phyloP scores from a whole-genome alignment of 768 basidiomycete genomes.

The Rhodocollybia butyracea region DNA sequence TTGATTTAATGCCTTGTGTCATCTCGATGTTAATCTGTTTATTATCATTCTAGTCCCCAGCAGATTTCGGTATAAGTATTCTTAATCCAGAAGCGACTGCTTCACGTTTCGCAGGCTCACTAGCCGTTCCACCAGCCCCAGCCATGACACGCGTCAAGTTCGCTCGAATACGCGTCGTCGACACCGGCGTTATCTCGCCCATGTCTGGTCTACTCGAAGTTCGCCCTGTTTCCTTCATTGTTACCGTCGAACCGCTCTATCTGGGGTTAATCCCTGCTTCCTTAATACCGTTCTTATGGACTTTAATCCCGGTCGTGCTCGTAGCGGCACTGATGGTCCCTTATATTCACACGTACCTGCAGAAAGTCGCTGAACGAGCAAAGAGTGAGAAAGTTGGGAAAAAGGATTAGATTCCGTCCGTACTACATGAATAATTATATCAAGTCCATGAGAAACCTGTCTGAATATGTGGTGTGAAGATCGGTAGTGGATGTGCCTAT shows the following conservation, averaged over 20 bases:
- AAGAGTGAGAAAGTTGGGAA: background rate
- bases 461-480: slow-evolving; percentile 54
- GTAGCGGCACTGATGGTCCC: background rate
- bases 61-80: slow-evolving; percentile 33
- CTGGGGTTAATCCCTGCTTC: slow-evolving; percentile 59
- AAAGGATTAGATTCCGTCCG: background rate
- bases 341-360: background rate
- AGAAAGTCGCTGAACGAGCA: background rate
- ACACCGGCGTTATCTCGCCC: slow-evolving; percentile 52
- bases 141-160: slow-evolving; percentile 45
- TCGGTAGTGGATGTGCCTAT: slow-evolving; percentile 70
- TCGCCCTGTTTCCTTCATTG: slow-evolving; percentile 42
- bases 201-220: slow-evolving; percentile 14
- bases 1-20: background rate
- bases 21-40: no score
- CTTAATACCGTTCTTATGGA: slow-evolving; percentile 18
- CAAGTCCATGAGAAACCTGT: slow-evolving; percentile 42
- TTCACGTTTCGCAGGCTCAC: slow-evolving; percentile 1
- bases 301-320: background rate
- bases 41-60: slow-evolving; percentile 35
- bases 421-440: background rate
- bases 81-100: slow-evolving; percentile 25
- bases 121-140: background rate
- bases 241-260: slow-evolving; percentile 58
- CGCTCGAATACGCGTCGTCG: slow-evolving; percentile 53